Evolutionary conservation across 208 protist species (phyloP), one percentile per base, ranked within the genome.

Genomic region (Trypanosoma rangeli): DNA sequence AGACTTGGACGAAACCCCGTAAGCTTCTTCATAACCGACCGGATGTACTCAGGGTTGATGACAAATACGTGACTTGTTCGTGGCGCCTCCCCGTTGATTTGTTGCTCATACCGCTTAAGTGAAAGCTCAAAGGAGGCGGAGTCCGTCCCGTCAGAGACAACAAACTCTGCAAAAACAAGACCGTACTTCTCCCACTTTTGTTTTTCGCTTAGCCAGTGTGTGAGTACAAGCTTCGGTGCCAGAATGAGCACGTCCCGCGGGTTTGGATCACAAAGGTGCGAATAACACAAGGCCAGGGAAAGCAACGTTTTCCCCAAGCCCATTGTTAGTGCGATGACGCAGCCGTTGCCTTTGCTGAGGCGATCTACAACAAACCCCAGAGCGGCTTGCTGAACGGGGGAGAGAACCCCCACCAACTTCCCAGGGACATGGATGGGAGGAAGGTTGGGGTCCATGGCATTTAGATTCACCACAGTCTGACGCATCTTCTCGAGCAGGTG

Each of bases 221-320:
- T 55, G 59, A 97, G 85, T 65, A 95, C 82, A n/a, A 78, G 76
- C 64, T 93, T 95, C 1, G 92, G 90, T 20, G 81, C 76, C 31
- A 97, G 42, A 67, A 97, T 87, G 35, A 97, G 79, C 26, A 97
- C 68, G 69, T 94, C 85, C 9, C 60, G 57, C 35, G 80, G 39
- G 12, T 74, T 77, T 31, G 64, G 52, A 16, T 78, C 20, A 63
- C 83, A 72, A 64, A 92, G 65, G 62, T 84, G 70, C 18, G 92
- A 93, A 74, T 83, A 95, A 64, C 84, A 92, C 29, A 92, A 37
- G 3, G 80, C 78, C 42, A 95, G 77, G 16, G 89, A 87, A 39
- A 97, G 83, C 1, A 97, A 84, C 18, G 92, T 95, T 66, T 97
- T 95, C 29, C 92, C 92, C 8, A 97, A 79, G n/a, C 92, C 92